Base-by-base conservation (phyloP, 2,329 filamentous ascomycete genomes). In the Colletotrichum paranaense region DNA sequence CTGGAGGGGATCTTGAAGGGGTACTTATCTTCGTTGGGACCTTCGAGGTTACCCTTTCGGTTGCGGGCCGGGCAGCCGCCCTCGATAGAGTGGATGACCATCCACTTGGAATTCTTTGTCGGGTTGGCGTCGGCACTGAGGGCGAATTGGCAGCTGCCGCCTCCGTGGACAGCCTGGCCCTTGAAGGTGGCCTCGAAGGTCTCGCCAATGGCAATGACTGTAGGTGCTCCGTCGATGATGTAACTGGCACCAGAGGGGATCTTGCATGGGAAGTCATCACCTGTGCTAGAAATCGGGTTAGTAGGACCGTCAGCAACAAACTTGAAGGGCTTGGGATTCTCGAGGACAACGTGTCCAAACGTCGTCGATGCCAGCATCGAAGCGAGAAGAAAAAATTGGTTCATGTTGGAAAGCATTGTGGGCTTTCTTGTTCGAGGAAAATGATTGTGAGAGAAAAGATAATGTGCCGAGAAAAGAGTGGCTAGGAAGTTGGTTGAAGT, bases 21-120 rank as follows among this genome's bases (percentile, higher is more conserved):
- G 12, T 65, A 73, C 60, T 73, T 58, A 65, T 73, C 70, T 56
- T 49, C 16, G 4, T 73, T 73, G 1, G 59, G 59, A 8, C 70
- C 70, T 35, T 70, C 60, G 60, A 73, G 67, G 60, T 73, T 73
- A 6, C 67, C 70, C 56, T 62, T 73, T 38, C 70, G 70, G 56
- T 73, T 70, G 22, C 67, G 70, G 14, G 60, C 70, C 3, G 67
- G 70, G 14, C 67, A 73, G 2, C 71, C 67, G 22, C 71, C 71
- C 62, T 73, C 67, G 49, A 71, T 62, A 6, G 71, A 73, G 28
- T 73, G 71, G 4, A 71, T 73, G 22, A 66, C 67, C 71, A 71
- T 73, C 71, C 62, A 73, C 26, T 32, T 65, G 1, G 71, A 71
- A 24, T 66, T 12, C 49, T 71, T 71, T 1, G 67, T 73, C 14